phyloP scores from a whole-genome alignment of 2,329 filamentous ascomycete genomes.

The Colletotrichum eremochloae region DNA sequence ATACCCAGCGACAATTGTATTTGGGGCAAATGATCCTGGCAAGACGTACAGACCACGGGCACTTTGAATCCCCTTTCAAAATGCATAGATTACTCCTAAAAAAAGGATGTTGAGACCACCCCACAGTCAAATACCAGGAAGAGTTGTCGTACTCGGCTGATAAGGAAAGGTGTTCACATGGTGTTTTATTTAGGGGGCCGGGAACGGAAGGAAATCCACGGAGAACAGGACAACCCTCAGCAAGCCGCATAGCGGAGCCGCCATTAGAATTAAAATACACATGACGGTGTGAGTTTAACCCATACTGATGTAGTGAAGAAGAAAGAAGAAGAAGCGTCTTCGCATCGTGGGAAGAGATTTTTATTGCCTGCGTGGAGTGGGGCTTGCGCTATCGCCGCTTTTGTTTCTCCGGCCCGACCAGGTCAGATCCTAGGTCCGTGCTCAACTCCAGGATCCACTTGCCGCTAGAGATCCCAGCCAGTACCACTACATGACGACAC shows the following conservation, averaged over 20 bases:
- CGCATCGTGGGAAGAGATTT: slow-evolving; percentile 33
- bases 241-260: slow-evolving; percentile 68
- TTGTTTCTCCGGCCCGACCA: slow-evolving; percentile 34
- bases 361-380: slow-evolving; percentile 35
- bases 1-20: too few relatives aligned
- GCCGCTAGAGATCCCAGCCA: not conserved
- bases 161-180: slow-evolving; percentile 61
- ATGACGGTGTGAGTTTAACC: slow-evolving; percentile 65
- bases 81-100: not conserved
- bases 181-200: slow-evolving; percentile 62
- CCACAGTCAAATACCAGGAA: slow-evolving; percentile 64
- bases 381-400: slow-evolving; percentile 21
- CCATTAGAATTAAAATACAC: slow-evolving; percentile 61
- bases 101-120: slow-evolving; percentile 60
- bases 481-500: slow-evolving; percentile 27
- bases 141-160: slow-evolving; percentile 57
- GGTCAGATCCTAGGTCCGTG: slow-evolving; percentile 17
- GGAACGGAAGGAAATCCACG: slow-evolving; percentile 69
- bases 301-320: slow-evolving; percentile 60
- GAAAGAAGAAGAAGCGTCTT: slow-evolving; percentile 45
- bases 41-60: too few relatives aligned
- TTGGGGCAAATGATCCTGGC: too few relatives aligned
- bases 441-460: not conserved
- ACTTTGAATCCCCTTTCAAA: not conserved
- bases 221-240: slow-evolving; percentile 63